phyloP scores from a whole-genome alignment of 352 stramenopile genomes.

The Pythium chondricola region DNA sequence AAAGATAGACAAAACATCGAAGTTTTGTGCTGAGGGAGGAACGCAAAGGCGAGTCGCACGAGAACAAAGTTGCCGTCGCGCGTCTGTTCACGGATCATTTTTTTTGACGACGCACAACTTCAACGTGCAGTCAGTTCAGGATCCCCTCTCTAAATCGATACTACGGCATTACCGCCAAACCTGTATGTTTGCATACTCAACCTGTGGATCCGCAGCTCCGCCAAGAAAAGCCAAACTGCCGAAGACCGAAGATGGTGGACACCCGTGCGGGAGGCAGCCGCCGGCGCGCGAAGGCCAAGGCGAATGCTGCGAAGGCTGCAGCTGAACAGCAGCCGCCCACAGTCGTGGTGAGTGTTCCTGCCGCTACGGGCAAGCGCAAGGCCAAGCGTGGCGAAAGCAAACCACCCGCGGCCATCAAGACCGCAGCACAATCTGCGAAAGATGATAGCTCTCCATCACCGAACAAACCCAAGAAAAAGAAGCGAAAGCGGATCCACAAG shows the following conservation, averaged over 20 bases:
- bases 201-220: too few species aligned
- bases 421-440: neutral
- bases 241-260: slow-evolving; percentile 5
- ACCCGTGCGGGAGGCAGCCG: slow-evolving; percentile 6
- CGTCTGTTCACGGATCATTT: too few species aligned
- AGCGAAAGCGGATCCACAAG: slow-evolving; percentile 13
- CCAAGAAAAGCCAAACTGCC: neutral
- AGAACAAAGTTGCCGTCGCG: too few species aligned
- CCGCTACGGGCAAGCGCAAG: neutral
- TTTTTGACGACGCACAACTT: too few species aligned
- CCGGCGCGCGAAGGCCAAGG: slow-evolving; percentile 5
- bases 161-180: too few species aligned
- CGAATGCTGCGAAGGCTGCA: neutral
- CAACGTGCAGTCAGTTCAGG: too few species aligned
- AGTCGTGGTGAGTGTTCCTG: neutral
- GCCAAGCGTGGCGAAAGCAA: slow-evolving; percentile 6
- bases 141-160: too few species aligned
- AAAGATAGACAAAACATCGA: neutral
- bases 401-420: neutral
- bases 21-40: too few species aligned
- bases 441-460: slow-evolving; percentile 8
- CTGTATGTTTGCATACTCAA: neutral
- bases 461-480: slow-evolving; percentile 13
- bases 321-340: neutral
- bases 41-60: too few species aligned